A percentile compares a stretch with the other conserved stretches of the same genome.
These are phyloP conservation scores for Yarrowia yakushimensis DNA, from an alignment of 805 yeast genomes.

Conservation along the genomic window DNA sequence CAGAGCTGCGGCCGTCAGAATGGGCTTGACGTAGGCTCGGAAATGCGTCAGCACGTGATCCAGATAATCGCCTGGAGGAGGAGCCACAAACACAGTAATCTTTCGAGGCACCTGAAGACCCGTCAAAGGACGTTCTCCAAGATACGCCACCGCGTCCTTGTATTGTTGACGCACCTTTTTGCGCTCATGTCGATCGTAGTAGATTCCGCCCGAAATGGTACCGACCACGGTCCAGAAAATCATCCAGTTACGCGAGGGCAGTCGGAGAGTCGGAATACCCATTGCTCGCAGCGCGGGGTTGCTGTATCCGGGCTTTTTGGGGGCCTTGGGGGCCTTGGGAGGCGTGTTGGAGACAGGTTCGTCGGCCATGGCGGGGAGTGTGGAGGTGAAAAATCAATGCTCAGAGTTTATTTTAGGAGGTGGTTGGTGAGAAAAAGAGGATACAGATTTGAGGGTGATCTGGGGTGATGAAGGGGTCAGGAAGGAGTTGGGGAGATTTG, in stretches of 20 bases:
- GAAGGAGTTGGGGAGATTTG: too few species aligned
- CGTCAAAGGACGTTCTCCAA: conserved; percentile 48
- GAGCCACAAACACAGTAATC: conserved; percentile 79
- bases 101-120: conserved; percentile 63
- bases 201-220: conserved; percentile 65
- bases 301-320: conserved; percentile 23
- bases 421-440: neutral
- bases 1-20: conserved; percentile 75
- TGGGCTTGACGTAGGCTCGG: conserved; percentile 78
- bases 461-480: too few species aligned
- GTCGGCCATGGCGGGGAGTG: neutral
- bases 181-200: conserved; percentile 76
- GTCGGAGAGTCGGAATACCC: conserved; percentile 73
- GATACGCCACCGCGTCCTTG: conserved; percentile 55
- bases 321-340: neutral
- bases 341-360: neutral
- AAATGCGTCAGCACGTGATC: conserved; percentile 71
- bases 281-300: conserved; percentile 45
- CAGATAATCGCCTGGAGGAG: conserved; percentile 93
- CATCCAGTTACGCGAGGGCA: conserved; percentile 92
- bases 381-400: neutral
- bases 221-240: conserved; percentile 77
- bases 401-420: neutral
- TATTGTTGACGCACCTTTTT: conserved; percentile 59
- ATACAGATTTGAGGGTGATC: too few species aligned